Base-by-base conservation (phyloP, 208 protist species). In the Acanthamoeba lenticulata region DNA sequence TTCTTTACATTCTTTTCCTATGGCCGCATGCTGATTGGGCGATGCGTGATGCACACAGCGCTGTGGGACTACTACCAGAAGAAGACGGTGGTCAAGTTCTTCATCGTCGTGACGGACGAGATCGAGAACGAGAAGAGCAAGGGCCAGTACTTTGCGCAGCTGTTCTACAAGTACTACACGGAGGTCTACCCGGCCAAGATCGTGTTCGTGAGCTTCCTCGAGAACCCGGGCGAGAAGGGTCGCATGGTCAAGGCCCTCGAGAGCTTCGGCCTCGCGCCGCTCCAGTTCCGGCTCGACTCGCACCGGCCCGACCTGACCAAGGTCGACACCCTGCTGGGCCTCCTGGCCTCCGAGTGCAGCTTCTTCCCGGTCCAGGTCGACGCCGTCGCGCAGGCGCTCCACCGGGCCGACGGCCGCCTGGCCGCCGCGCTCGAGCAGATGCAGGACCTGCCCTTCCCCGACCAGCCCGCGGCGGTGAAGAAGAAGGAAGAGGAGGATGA, bases 201-300 rank as follows among this genome's bases (percentile, higher is more conserved):
- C 3, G 72, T 96, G 1, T 97, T 97, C 42, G 57, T 97, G 17
- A 95, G 90, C 34, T 97, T 97, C 93, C 27, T 97, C 4, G 94
- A 94, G 86, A 92, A 92, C 27, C 62, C 86, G 21, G 40, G 55
- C 5, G 40, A 92, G 57, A 92, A 92, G 60, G 86, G 86, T n/a
- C 47, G 86, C 0, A 92, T 92, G 86, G 86, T 92, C 15, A 42
- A 74, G 57, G 42, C 55, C 19, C 42, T 92, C 32, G 86, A 92
- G 86, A 92, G 42, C 57, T 29, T 92, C 9, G 86, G 86, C 47
- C 42, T 92, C 29, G 60, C 47, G 32, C 86, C 86, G 36, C 60
- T 92, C 21, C 86, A 92, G 62, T 92, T 92, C 86, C 47, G 86
- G 34, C 86, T 92, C 27, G 86, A 92, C 86, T 77, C 55, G 40